Conservation (phyloP, 345 rosid species). For the Eucalyptus cloeziana region DNA sequence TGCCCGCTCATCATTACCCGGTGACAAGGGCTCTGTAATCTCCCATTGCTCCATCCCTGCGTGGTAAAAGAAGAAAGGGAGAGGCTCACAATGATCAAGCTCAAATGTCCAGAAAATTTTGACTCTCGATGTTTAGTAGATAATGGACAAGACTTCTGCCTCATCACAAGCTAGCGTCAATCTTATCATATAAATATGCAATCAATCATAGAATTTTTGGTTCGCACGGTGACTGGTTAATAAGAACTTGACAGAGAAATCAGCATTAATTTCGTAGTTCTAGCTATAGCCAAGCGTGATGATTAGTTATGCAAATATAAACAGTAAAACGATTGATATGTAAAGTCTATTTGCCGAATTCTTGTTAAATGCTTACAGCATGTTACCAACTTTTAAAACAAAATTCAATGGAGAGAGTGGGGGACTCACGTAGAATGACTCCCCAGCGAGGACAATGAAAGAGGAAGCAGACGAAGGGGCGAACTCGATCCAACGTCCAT, state of each 20-base stretch:
- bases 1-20: background rate
- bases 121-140: background rate
- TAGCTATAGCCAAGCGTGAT: no score
- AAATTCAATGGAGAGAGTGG: background rate
- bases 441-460: background rate
- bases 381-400: background rate
- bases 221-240: background rate
- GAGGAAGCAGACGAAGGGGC: background rate
- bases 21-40: background rate
- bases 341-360: background rate
- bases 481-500: background rate
- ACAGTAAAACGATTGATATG: background rate
- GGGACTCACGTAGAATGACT: background rate
- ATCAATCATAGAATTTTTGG: no score
- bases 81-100: background rate
- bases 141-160: background rate
- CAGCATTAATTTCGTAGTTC: background rate
- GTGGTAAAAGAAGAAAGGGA: background rate
- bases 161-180: background rate
- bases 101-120: background rate
- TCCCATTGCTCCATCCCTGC: slow-evolving; percentile 1
- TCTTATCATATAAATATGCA: background rate
- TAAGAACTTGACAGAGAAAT: background rate
- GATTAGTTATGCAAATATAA: no score
- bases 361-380: background rate